phyloP scores from a whole-genome alignment of 257 asterid genomes.

The Marsdenia floribunda region DNA sequence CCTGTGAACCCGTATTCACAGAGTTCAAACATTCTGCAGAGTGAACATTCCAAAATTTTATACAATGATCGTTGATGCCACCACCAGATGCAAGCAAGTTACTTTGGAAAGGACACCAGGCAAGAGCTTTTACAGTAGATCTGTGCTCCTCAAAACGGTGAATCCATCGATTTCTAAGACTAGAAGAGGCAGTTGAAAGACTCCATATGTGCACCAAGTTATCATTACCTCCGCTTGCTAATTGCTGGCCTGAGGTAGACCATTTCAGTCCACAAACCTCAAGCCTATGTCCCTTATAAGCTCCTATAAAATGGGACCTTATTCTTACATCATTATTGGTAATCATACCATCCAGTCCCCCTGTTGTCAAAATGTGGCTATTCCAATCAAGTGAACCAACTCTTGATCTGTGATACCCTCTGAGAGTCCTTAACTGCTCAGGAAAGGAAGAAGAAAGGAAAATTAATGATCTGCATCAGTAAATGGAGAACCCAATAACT shows the following conservation, averaged over 20 bases:
- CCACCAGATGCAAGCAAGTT: slow-evolving; percentile 51
- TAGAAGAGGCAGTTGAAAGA: slow-evolving; percentile 25
- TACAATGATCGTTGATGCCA: slow-evolving; percentile 33
- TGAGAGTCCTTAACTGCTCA: slow-evolving; percentile 5
- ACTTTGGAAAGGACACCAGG: slow-evolving; percentile 55
- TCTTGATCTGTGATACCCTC: slow-evolving; percentile 6
- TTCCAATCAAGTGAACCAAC: slow-evolving; percentile 26
- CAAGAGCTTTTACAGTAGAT: slow-evolving; percentile 44
- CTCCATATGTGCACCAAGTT: slow-evolving; percentile 34
- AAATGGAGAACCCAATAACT: background rate
- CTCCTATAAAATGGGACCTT: slow-evolving; percentile 8
- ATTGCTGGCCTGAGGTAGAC: slow-evolving; percentile 35
- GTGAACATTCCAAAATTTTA: slow-evolving; percentile 41
- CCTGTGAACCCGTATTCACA: slow-evolving; percentile 40
- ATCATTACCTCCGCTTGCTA: slow-evolving; percentile 40
- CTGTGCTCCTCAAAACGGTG: slow-evolving; percentile 34
- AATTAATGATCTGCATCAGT: background rate
- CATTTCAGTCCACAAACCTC: slow-evolving; percentile 32
- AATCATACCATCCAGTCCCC: slow-evolving; percentile 32
- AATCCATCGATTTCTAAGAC: slow-evolving; percentile 30
- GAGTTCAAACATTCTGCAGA: slow-evolving; percentile 43
- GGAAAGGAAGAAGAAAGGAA: background rate
- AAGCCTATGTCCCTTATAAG: slow-evolving; percentile 24
- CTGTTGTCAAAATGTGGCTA: slow-evolving; percentile 25
- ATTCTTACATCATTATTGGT: slow-evolving; percentile 22